phyloP scores from a whole-genome alignment of 192 early-diverging fungal genomes.

The Pilaira anomala region DNA sequence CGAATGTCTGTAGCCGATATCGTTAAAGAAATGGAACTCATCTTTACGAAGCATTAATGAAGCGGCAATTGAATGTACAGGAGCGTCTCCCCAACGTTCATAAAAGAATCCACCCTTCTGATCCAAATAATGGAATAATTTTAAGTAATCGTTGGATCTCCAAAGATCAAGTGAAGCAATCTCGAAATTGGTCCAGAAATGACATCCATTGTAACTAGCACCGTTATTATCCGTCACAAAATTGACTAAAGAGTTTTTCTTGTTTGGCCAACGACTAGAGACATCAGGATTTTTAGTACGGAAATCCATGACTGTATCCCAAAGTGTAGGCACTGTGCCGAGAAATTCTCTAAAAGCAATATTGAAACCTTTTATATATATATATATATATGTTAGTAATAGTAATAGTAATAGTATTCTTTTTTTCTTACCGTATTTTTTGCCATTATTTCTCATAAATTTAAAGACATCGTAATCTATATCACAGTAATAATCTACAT shows the following conservation, averaged over 20 bases:
- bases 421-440: conserved; percentile 63
- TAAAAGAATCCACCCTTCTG: conserved; percentile 81
- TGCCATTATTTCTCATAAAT: conserved; percentile 71
- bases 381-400: too few species aligned
- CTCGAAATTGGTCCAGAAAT: conserved; percentile 92
- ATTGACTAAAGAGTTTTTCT: conserved; percentile 34
- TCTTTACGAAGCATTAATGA: conserved; percentile 54
- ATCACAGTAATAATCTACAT: conserved; percentile 76
- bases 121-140: conserved; percentile 73
- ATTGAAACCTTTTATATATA: conserved; percentile 53
- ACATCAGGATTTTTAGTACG: conserved; percentile 47
- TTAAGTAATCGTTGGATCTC: conserved; percentile 62
- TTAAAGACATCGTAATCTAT: conserved; percentile 83
- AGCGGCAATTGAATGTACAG: conserved; percentile 68
- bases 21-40: conserved; percentile 71
- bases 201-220: conserved; percentile 70
- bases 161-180: conserved; percentile 54
- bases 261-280: conserved; percentile 28
- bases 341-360: conserved; percentile 70
- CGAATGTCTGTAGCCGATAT: conserved; percentile 70
- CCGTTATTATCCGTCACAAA: conserved; percentile 59
- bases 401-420: too few species aligned
- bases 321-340: conserved; percentile 70
- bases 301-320: conserved; percentile 60
- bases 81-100: conserved; percentile 79